Evolutionary conservation across 345 rosid species (phyloP).

Genomic region (Hevea brasiliensis): DNA sequence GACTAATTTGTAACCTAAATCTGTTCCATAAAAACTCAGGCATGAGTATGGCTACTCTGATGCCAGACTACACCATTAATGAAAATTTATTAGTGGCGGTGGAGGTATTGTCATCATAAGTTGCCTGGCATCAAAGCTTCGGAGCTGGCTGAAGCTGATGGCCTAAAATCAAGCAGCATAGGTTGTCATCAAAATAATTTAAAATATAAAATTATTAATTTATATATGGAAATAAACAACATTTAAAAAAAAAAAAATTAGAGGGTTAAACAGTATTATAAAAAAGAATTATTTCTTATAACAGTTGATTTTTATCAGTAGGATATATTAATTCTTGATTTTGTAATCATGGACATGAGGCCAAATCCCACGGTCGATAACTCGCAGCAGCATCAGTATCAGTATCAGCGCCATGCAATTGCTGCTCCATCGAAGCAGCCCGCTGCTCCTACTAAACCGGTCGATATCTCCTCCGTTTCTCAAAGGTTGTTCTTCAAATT

Average conservation of each 20-base stretch:
- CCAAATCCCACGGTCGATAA: conserved; percentile 43
- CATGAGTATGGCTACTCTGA: no score
- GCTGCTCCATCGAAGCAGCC: conserved; percentile 48
- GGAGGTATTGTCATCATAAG: background rate
- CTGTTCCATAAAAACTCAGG: no score
- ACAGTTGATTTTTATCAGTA: background rate
- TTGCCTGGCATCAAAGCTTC: background rate
- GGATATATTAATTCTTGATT: background rate
- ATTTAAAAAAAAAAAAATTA: no score
- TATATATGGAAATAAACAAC: no score
- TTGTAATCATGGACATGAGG: conserved; percentile 49
- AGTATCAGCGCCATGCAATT: conserved; percentile 29
- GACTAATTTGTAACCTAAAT: no score
- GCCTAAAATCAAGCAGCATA: background rate
- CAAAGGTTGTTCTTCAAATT: conserved; percentile 35
- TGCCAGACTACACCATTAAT: no score
- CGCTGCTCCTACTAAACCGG: conserved; percentile 29
- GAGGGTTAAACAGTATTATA: no score
- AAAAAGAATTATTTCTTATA: no score
- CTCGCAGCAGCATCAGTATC: conserved; percentile 25
- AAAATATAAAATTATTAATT: background rate
- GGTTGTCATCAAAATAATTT: background rate
- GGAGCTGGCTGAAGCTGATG: background rate
- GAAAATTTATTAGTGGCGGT: background rate
- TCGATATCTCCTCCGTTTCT: conserved; percentile 53